Percentiles rank a stretch among this genome's conserved stretches.
phyloP scores from a whole-genome alignment of 148 eudicot species.

The Fagopyrum homotropicum region DNA sequence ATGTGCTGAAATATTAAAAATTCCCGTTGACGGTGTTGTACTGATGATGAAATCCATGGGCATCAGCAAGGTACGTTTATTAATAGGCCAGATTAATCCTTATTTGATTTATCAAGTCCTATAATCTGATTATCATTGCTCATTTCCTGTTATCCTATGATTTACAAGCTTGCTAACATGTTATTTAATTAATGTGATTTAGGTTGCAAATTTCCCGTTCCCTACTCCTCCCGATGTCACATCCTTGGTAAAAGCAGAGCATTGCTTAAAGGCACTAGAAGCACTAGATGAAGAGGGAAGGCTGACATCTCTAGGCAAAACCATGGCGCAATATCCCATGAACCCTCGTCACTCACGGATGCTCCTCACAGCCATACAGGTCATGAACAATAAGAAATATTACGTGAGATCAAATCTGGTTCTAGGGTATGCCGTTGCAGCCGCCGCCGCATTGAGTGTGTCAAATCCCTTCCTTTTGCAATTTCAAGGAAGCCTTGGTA shows the following conservation, averaged over 20 bases:
- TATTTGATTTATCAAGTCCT: not conserved
- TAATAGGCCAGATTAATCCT: not conserved
- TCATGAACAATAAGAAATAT: constrained; percentile 32
- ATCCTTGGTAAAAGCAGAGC: constrained; percentile 59
- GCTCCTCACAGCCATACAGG: constrained; percentile 79
- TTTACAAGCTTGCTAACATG: too few relatives aligned
- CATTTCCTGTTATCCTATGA: too few relatives aligned
- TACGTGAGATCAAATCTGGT: constrained; percentile 46
- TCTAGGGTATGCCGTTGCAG: constrained; percentile 69
- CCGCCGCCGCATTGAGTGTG: constrained; percentile 80
- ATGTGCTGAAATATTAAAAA: constrained; percentile 64
- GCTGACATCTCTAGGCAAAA: constrained; percentile 66
- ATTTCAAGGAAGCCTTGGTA: constrained; percentile 31
- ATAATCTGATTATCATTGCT: too few relatives aligned
- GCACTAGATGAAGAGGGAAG: constrained; percentile 64
- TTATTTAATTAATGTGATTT: not conserved
- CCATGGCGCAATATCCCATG: constrained; percentile 84
- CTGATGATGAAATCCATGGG: constrained; percentile 85
- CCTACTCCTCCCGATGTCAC: constrained; percentile 65
- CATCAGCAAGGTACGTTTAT: constrained; percentile 40
- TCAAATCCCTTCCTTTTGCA: constrained; percentile 60
- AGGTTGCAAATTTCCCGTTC: constrained; percentile 86
- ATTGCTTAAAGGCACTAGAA: constrained; percentile 71
- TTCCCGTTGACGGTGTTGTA: constrained; percentile 80
- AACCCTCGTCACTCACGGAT: constrained; percentile 83